Evolutionary conservation across 2,329 filamentous ascomycete species (phyloP), one percentile per base, ranked within the genome.

Genomic region (Pseudogymnoascus pannorum): DNA sequence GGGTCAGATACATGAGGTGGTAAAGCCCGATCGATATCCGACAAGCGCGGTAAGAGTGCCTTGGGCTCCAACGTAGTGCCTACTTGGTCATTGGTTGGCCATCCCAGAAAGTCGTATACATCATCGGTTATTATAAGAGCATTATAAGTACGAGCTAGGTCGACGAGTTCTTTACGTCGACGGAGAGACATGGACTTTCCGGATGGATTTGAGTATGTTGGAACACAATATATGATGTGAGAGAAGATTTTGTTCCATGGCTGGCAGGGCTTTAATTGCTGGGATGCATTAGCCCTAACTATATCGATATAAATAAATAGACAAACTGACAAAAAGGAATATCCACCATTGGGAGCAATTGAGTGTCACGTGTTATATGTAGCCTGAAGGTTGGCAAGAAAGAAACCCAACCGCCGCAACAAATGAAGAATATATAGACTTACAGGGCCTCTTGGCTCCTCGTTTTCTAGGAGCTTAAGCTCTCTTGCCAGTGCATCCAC

Each of bases 61-160:
- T 35, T 60, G 20, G 64, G 38, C 33, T 60, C 48, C 16, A 18
- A 16, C 9, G 11, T 24, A 5, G 44, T 16, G 3, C 38, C 20
- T 22, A 57, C 57, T n/a, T 48, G 33, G 12, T 64, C 64, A 2
- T 64, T 64, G n/a, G 58, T 29, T 5, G 69, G 68, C 86, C 86
- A 89, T 67, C 84, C 79, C 8, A 91, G 75, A 64, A 86, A 81
- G 70, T 91, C 87, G 67, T 91, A 91, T 0, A 90, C 87, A 72
- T 91, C 87, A 70, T 91, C 87, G 2, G 82, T 80, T 5, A 89
- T 77, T 48, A 90, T 72, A 16, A 90, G 74, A 2, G 85, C 85
- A 69, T 90, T 86, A 66, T 79, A 85, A 57, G 84, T 76, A 42
- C 86, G 75, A 1, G 87, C 87, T 9, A 89, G 68, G 11, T 75